A percentile compares a stretch with the other conserved stretches of the same genome.
Evolutionary conservation across 768 basidiomycete genomes (phyloP).

Genomic region (Naganishia randhawae): DNA sequence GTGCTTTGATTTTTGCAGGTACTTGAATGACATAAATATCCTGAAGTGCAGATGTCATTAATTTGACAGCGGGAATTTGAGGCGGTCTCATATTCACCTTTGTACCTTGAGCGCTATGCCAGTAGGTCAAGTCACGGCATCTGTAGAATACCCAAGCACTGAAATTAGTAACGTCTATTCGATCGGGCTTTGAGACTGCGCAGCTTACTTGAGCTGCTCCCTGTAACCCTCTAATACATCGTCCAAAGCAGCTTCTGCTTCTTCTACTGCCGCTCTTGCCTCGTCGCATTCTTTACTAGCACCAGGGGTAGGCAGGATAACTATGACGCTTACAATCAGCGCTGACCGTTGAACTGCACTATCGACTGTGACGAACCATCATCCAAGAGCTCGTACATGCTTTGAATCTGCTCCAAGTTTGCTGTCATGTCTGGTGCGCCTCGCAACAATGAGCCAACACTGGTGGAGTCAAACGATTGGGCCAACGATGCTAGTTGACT

Average conservation of each 20-base stretch:
- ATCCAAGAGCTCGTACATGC: slow-evolving; percentile 59
- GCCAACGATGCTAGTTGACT: slow-evolving; percentile 62
- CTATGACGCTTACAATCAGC: slow-evolving; percentile 38
- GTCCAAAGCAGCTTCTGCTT: slow-evolving; percentile 70
- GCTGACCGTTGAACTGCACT: slow-evolving; percentile 10
- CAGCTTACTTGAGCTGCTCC: slow-evolving; percentile 62
- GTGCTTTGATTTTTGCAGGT: slow-evolving; percentile 62
- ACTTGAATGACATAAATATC: slow-evolving; percentile 89
- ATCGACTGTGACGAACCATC: slow-evolving; percentile 38
- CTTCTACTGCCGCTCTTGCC: slow-evolving; percentile 66
- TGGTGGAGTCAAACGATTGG: slow-evolving; percentile 70
- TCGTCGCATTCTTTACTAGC: slow-evolving; percentile 81
- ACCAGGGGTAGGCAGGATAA: slow-evolving; percentile 75
- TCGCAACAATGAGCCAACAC: slow-evolving; percentile 69
- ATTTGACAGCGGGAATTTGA: background rate
- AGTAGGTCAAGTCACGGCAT: slow-evolving; percentile 56
- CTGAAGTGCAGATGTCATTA: slow-evolving; percentile 50
- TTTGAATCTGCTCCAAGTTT: slow-evolving; percentile 68
- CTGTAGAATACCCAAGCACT: slow-evolving; percentile 43
- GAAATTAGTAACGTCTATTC: background rate
- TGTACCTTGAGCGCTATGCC: slow-evolving; percentile 76
- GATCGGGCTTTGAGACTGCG: background rate
- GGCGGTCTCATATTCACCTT: slow-evolving; percentile 58
- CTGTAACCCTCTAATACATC: slow-evolving; percentile 63
- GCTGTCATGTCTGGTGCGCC: slow-evolving; percentile 73